Base-by-base conservation (phyloP, 768 basidiomycete species). In the Austroboletus festivus region DNA sequence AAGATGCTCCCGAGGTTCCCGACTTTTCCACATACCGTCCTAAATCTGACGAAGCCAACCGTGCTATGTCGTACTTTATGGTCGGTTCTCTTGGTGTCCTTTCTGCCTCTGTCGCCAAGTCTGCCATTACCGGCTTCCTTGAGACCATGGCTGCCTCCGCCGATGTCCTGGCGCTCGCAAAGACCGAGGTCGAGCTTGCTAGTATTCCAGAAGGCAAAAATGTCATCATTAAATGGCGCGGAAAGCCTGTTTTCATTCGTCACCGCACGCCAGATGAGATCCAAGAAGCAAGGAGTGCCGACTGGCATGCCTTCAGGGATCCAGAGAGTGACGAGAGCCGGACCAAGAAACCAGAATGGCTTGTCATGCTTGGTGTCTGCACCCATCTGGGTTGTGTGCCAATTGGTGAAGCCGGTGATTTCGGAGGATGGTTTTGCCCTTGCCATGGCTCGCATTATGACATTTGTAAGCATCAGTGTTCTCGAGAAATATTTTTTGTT, bases 371-470 rank as follows among this genome's bases (percentile, higher is more conserved):
- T 44, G 89, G 89, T 54, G 89, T 94, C 48, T 94, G 94, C 83
- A 98, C 96, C 20, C 96, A 98, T 72, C 74, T 99, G 58, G 95
- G 95, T 68, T 98, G 95, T 73, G 95, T 99, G 39, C 95, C 95
- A 52, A 96, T 99, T 65, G 95, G 95, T 58, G 93, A 95, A 71
- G 84, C 92, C 54, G 93, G 93, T 68, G 95, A 97, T 71, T 97
- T 77, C 66, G 95, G 94, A 73, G 95, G 95, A 71, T 99, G 95
- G 94, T 92, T 95, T 85, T 95, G 93, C 78, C 93, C 94, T 44
- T 97, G 95, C 77, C 95, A 98, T 70, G 96, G 95, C 65, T 98
- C 95, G 45, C 95, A 99, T 66, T 94, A 93, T 63, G 93, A 97
- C 71, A 96, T 96, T 51, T 95, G 88, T 90, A 60, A 52, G 87